Evolutionary conservation across 305 asterid species (phyloP), one percentile per base, ranked within the genome.

Genomic region (Solanum aculeatissimum): DNA sequence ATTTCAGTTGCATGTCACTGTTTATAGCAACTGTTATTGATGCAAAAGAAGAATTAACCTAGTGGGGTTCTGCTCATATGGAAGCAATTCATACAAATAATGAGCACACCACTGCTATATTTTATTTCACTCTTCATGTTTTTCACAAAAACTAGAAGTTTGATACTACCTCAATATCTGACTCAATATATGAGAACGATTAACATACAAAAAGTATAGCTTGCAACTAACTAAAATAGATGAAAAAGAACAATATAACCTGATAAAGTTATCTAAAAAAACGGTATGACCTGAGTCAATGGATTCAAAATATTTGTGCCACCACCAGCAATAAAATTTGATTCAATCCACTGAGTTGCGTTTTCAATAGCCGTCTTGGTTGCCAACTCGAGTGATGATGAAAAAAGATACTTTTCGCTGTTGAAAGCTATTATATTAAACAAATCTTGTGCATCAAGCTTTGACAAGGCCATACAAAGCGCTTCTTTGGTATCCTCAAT

Each of bases 371-470:
- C 87, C 85, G 91, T 91, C 63, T 63, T 71, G n/a, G 97, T 92
- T 88, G 98, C 98, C 53, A 87, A 89, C 91, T 90, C 94, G 89
- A 97, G 72, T 18, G 91, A 80, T 74, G 95, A 91, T 57, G 98
- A 93, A 85, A 90, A 95, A 63, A 85, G 85, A 84, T 87, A 92
- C 55, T 89, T 91, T 86, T 94, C 94, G 65, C 89, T 92, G 83
- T 94, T 92, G 87, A 97, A 97, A 47, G 98, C 98, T 81, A 97
- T 89, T n/a, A 97, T 88, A 85, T 86, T 92, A 85, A 97, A 97
- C 78, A 86, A 66, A 88, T 95, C 98, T 84, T 88, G 87, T 40
- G 94, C 88, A 49, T 90, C 91, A 83, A 97, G 98, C 90, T 93
- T 93, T 12, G 90, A 86, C 32, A 97, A 93, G 19, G 98, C 95